Conservation (phyloP, 208 protist species). For the Trichomonas tenax region DNA sequence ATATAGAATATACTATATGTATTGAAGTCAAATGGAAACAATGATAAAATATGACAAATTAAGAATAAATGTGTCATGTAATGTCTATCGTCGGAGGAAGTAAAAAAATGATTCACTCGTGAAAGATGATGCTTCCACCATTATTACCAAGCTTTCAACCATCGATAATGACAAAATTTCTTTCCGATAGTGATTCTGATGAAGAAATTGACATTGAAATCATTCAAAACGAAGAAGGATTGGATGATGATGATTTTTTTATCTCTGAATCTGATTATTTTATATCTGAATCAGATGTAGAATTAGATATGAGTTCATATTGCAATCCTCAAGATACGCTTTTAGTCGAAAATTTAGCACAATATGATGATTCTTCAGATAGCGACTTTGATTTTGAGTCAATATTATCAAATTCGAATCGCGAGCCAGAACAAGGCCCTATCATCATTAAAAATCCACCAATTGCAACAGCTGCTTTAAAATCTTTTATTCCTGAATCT, state of each 20-base stretch:
- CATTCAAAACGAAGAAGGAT: neutral
- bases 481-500: neutral
- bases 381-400: neutral
- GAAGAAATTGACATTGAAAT: neutral
- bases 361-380: neutral
- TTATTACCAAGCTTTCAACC: neutral
- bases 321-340: neutral
- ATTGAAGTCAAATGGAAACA: too few species aligned
- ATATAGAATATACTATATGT: too few species aligned
- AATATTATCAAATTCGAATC: neutral
- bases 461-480: neutral
- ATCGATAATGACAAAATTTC: neutral
- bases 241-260: neutral
- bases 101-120: neutral
- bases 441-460: neutral
- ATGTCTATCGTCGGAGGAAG: neutral
- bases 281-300: neutral
- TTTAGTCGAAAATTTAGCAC: neutral
- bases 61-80: too few species aligned
- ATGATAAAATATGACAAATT: too few species aligned
- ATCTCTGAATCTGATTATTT: neutral
- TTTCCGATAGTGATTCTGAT: neutral
- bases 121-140: neutral
- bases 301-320: neutral
- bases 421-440: neutral